Percentiles rank a stretch among this genome's conserved stretches.
phyloP scores from a whole-genome alignment of 495 filamentous ascomycete genomes.

The Thermothielavioides terrestris region DNA sequence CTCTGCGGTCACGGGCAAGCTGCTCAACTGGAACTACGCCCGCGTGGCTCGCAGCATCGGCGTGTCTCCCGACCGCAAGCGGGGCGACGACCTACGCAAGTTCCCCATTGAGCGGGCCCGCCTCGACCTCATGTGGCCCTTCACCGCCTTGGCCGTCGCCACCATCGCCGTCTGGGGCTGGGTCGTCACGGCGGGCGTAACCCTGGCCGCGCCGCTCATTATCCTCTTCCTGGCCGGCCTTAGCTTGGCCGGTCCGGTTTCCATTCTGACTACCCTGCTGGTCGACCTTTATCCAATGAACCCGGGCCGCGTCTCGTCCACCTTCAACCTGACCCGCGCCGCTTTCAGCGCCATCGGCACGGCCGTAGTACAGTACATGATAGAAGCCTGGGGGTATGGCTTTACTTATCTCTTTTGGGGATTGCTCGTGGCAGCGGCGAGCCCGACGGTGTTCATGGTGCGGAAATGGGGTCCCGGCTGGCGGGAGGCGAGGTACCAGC shows the following conservation, averaged over 20 bases:
- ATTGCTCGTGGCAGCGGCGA: too few species aligned
- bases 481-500: too few species aligned
- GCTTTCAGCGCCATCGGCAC: constrained; percentile 36
- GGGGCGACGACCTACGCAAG: constrained; percentile 42
- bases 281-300: constrained; percentile 39
- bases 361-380: constrained; percentile 37
- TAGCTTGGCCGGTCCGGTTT: constrained; percentile 46
- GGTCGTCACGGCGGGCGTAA: constrained; percentile 40
- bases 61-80: constrained; percentile 42
- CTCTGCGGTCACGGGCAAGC: constrained; percentile 52
- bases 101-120: constrained; percentile 61
- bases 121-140: constrained; percentile 44
- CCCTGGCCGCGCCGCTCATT: constrained; percentile 44
- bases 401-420: constrained; percentile 43
- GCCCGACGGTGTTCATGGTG: too few species aligned
- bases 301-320: constrained; percentile 39
- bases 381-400: constrained; percentile 33
- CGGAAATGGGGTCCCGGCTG: too few species aligned
- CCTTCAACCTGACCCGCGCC: constrained; percentile 41
- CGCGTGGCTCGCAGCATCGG: constrained; percentile 39
- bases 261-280: constrained; percentile 38
- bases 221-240: constrained; percentile 48
- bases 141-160: constrained; percentile 32
- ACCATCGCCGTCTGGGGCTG: constrained; percentile 49
- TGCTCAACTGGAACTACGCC: constrained; percentile 50